Evolutionary conservation across 2,329 filamentous ascomycete genomes (phyloP), one percentile per base, ranked within the genome.

Genomic region (Cytospora piceicola): DNA sequence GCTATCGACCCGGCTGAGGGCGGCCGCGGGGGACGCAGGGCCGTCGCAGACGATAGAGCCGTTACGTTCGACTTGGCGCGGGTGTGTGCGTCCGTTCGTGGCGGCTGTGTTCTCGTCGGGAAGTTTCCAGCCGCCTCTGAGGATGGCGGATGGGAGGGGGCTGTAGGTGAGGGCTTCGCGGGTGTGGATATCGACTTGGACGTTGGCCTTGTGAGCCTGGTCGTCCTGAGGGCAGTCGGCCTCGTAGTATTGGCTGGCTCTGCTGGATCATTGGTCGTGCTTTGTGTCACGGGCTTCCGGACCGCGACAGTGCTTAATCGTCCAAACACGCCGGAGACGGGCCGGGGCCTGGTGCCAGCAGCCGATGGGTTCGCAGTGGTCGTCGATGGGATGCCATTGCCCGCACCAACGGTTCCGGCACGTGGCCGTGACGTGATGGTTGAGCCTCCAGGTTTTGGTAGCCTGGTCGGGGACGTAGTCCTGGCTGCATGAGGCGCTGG

Each of bases 401-500:
- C 39, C 1, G 63, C 36, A 5, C 46, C 60, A 9, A 62, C 22
- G 29, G 59, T 63, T 24, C 46, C 63, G 24, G 62, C 56, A 29
- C 65, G 58, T 12, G 60, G 71, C 51, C 70, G 71, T 29, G 73
- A 62, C 15, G 71, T 71, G 63, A 63, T 72, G 7, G 73, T 42
- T 29, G 76, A 73, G 58, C 72, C 69, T 36, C 80, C 81, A 71
- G 82, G 84, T 69, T 81, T 73, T 49, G 83, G 83, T 36, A 85
- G 75, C 49, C 83, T 79, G 71, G 80, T 85, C 2, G 83, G 82
- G 12, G 83, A 85, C 22, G 69, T 72, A 69, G 73, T 79, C 64
- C 79, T 60, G 27, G 53, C 27, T 56, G 36, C 30, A 27, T 55
- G 49, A 20, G 52, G 22, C 22, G 61, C 30, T 34, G 57, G 57